Percentiles rank a stretch among this genome's conserved stretches.
These are phyloP conservation scores for Ophiostoma pallidulum DNA, from an alignment of 2,329 filamentous ascomycete species.

Conservation along the genomic window DNA sequence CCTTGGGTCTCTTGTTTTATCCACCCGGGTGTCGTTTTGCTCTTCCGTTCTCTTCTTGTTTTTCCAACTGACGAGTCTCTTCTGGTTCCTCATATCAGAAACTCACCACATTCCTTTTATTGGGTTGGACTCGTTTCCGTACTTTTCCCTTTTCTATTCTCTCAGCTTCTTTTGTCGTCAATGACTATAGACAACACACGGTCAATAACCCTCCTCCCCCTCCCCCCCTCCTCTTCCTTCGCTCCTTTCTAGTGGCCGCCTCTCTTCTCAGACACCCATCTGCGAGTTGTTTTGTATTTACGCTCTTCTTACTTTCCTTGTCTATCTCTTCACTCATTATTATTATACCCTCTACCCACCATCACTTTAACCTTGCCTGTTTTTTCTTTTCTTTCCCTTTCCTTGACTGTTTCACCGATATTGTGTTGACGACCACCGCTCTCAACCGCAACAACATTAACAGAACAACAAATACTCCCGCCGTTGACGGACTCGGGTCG, in stretches of 20 bases:
- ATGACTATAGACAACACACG: conserved; percentile 1
- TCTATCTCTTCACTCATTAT: neutral
- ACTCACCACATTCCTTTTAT: conserved; percentile 36
- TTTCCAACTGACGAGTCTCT: conserved; percentile 30
- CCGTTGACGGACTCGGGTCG: too few species aligned
- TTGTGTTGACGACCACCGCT: conserved; percentile 8
- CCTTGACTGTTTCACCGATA: conserved; percentile 22
- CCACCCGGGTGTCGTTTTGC: neutral
- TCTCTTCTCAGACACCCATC: conserved; percentile 2
- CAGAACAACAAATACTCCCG: neutral
- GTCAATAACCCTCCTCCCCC: conserved; percentile 4
- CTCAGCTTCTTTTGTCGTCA: neutral
- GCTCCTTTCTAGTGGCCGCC: neutral
- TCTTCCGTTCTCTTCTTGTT: conserved; percentile 11
- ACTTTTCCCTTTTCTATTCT: too few species aligned
- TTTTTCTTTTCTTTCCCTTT: conserved; percentile 27
- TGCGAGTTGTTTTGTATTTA: neutral
- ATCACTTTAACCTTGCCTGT: neutral
- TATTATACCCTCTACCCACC: conserved; percentile 5
- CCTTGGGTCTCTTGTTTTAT: conserved; percentile 1
- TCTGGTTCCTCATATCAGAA: conserved; percentile 29
- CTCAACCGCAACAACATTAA: neutral
- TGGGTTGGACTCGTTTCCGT: neutral
- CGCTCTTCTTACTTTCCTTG: conserved; percentile 7
- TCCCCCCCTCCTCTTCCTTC: neutral